These are phyloP conservation scores for Vicia faba DNA, from an alignment of 306 rosid genomes.

Conservation along the genomic window DNA sequence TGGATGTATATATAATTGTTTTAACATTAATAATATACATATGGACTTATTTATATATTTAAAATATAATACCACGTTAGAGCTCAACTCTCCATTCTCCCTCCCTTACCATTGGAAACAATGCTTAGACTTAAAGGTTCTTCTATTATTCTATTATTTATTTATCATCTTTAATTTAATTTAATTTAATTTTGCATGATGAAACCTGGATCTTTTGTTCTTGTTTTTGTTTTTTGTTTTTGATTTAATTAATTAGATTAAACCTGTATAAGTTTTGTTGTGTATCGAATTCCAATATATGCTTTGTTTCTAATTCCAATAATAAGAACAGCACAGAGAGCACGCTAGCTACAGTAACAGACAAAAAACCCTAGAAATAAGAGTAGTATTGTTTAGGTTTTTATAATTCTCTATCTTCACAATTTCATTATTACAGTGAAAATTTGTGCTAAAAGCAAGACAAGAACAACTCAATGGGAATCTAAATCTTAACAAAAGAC, in stretches of 20 bases:
- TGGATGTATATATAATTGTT: no score
- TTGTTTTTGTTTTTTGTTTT: neutral
- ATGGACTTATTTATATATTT: no score
- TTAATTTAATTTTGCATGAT: conserved; percentile 5
- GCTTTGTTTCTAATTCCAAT: conserved; percentile 10
- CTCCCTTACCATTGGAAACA: conserved; percentile 97
- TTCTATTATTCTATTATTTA: neutral
- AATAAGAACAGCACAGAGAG: conserved; percentile 3
- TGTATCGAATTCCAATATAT: neutral
- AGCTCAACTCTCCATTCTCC: conserved; percentile 85
- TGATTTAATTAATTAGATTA: neutral
- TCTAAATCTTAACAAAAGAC: no score
- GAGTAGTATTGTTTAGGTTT: conserved; percentile 1
- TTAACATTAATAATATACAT: no score
- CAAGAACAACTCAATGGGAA: no score
- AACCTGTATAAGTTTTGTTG: no score
- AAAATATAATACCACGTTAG: conserved; percentile 46
- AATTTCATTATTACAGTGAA: no score
- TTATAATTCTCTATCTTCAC: no score
- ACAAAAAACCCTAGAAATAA: conserved; percentile 28
- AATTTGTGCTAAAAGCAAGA: no score
- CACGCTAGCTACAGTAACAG: conserved; percentile 14
- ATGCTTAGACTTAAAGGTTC: conserved; percentile 90
- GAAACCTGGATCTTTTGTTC: conserved; percentile 35
- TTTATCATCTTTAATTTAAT: no score